Evolutionary conservation across 2,329 filamentous ascomycete species (phyloP).

Genomic region (Trichoderma sp.): DNA sequence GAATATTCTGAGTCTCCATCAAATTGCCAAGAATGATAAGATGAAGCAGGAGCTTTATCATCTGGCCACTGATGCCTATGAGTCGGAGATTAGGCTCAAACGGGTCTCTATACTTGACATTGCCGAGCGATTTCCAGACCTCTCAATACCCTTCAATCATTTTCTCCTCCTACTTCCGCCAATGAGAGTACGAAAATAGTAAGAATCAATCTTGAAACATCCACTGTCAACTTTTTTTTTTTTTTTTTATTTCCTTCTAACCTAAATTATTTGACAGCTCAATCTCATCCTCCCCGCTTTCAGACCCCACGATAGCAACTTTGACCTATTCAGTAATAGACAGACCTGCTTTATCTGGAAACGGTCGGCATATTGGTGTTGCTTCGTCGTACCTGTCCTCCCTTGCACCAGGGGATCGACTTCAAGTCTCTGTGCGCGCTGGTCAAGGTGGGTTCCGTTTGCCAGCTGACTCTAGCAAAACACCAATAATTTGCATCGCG

Average conservation of each 20-base stretch:
- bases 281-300: background rate
- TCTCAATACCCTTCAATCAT: background rate
- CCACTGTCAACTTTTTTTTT: background rate
- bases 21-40: background rate
- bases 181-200: background rate
- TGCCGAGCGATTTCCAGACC: background rate
- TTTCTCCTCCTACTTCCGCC: background rate
- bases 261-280: background rate
- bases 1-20: background rate
- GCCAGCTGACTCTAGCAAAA: background rate
- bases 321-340: background rate
- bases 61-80: background rate
- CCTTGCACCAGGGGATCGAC: background rate
- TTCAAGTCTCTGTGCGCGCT: background rate
- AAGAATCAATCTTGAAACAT: no score
- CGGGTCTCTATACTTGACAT: background rate
- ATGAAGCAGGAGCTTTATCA: background rate
- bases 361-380: background rate
- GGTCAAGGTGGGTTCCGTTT: background rate
- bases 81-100: background rate
- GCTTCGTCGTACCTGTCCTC: background rate
- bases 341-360: background rate
- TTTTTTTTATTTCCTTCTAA: background rate
- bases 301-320: background rate
- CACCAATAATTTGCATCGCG: constrained; percentile 46